Base-by-base conservation (phyloP, 495 filamentous ascomycete genomes). In the Penicillium cosmopolitanum region DNA sequence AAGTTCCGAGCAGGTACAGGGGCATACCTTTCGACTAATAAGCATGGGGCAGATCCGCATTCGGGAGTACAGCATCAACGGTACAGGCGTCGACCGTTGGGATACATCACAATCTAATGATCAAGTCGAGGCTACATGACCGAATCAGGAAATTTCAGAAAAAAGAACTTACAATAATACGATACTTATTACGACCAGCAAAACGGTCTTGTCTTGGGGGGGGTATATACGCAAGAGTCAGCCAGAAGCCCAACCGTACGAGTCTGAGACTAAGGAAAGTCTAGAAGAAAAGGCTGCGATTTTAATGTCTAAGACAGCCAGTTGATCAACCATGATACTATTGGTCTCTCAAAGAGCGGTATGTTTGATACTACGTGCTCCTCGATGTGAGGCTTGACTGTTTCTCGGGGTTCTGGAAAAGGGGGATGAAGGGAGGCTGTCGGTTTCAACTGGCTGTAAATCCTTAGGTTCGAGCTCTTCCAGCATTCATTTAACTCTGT, bases 271-370 rank as follows among this genome's bases (percentile, higher is more conserved):
- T 21, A 38, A 50, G 9, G 34, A 40, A 8, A 43, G 28, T 16
- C 31, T 18, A 54, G 51, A 46, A 54, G 18, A 59, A 34, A 51
- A 65, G 19, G 61, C 28, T 51, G 47, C 44, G 52, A 58, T 65
- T 50, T 34, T 35, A 62, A 69, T 69, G 67, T 69, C 62, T 69
- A 51, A 67, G 67, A 69, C 65, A 69, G 16, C 19, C 28, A 44
- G 8, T 7, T n/a, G 13, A 51, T 33, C 10, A 23, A 18, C 25
- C 38, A 13, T 28, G 31, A 48, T 18, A 40, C 25, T 23, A 36
- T 64, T 60, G 50, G 44, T 21, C 25, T 46, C 18, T 16, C 36
- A 67, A 69, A 65, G 51, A 67, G 67, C 67, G 67, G 67, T 67
- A 67, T 58, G 44, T 21, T 36, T 9, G 59, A 43, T 19, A 50